Conservation (phyloP, 257 asterid species). For the Scutellaria minor region DNA sequence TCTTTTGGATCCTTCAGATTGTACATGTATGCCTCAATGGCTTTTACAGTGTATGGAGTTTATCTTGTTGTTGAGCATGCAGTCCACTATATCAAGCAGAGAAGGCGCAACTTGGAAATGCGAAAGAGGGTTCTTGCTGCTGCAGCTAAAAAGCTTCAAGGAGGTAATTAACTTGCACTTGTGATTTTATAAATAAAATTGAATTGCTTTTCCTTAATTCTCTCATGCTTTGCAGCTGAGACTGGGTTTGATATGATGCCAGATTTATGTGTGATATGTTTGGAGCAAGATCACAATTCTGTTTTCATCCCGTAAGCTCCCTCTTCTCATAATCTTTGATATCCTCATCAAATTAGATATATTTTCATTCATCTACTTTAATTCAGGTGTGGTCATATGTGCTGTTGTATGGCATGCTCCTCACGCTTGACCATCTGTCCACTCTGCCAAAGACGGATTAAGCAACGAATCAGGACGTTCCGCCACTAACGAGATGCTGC, state of each 20-base stretch:
- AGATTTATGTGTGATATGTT: conserved; percentile 90
- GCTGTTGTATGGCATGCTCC: conserved; percentile 88
- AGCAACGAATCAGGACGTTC: conserved; percentile 80
- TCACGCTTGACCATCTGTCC: conserved; percentile 92
- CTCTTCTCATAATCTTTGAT: conserved; percentile 26
- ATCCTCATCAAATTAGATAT: neutral
- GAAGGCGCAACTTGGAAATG: conserved; percentile 88
- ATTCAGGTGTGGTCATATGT: conserved; percentile 99
- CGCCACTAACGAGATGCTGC: conserved; percentile 58
- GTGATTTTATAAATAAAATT: conserved; percentile 23
- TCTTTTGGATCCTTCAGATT: conserved; percentile 56
- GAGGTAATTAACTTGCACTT: conserved; percentile 55
- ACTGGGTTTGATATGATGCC: conserved; percentile 64
- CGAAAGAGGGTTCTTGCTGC: conserved; percentile 92
- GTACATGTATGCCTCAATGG: conserved; percentile 90
- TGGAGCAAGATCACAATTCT: conserved; percentile 94
- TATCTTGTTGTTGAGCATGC: conserved; percentile 82
- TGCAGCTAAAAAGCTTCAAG: conserved; percentile 77
- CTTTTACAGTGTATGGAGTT: conserved; percentile 74
- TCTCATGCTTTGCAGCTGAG: conserved; percentile 51
- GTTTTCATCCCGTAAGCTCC: conserved; percentile 90
- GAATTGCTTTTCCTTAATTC: neutral
- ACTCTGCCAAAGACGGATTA: conserved; percentile 81
- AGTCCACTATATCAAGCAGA: conserved; percentile 70
- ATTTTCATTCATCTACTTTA: neutral